Percentiles rank a stretch among this genome's conserved stretches.
These are phyloP conservation scores for Nemania sp. DNA, from an alignment of 2,329 filamentous ascomycete species.

Conservation along the genomic window DNA sequence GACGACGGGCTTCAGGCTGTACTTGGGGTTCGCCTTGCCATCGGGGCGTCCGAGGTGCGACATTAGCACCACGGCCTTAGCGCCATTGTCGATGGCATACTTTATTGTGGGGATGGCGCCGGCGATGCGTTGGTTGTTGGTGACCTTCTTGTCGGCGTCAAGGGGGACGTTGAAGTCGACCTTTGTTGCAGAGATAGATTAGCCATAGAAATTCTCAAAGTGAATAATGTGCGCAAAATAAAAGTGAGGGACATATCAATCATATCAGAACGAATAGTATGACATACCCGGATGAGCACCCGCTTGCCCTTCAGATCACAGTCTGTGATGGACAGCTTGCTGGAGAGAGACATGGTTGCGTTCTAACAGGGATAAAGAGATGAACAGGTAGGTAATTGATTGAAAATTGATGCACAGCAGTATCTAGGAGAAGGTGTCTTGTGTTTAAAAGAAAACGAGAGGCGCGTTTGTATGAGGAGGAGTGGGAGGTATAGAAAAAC, in stretches of 20 bases:
- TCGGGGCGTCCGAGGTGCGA: slow-evolving; percentile 97
- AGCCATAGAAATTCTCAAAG: slow-evolving; percentile 10
- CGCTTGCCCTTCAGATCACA: slow-evolving; percentile 98
- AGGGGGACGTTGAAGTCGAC: slow-evolving; percentile 99
- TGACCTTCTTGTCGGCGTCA: slow-evolving; percentile 91
- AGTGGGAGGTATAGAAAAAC: slow-evolving; percentile 42
- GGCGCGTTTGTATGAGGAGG: slow-evolving; percentile 31
- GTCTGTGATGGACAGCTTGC: slow-evolving; percentile 96
- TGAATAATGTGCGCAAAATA: not conserved
- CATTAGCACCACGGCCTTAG: slow-evolving; percentile 96
- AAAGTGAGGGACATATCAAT: not conserved
- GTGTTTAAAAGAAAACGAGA: slow-evolving; percentile 36
- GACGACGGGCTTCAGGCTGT: slow-evolving; percentile 92
- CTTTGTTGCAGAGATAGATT: slow-evolving; percentile 59
- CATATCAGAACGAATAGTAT: slow-evolving; percentile 1
- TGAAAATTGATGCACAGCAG: slow-evolving; percentile 26
- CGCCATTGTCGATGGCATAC: slow-evolving; percentile 88
- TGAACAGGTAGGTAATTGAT: slow-evolving; percentile 33
- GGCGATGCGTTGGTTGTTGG: slow-evolving; percentile 98
- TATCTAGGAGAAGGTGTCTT: slow-evolving; percentile 30
- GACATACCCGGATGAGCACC: slow-evolving; percentile 91
- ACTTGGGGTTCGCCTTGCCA: slow-evolving; percentile 90
- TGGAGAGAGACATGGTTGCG: slow-evolving; percentile 91
- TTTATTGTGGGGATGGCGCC: slow-evolving; percentile 96
- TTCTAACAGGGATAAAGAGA: not conserved